These are phyloP conservation scores for Aspergillus tamarii DNA, from an alignment of 2,329 filamentous ascomycete genomes.

Conservation along the genomic window DNA sequence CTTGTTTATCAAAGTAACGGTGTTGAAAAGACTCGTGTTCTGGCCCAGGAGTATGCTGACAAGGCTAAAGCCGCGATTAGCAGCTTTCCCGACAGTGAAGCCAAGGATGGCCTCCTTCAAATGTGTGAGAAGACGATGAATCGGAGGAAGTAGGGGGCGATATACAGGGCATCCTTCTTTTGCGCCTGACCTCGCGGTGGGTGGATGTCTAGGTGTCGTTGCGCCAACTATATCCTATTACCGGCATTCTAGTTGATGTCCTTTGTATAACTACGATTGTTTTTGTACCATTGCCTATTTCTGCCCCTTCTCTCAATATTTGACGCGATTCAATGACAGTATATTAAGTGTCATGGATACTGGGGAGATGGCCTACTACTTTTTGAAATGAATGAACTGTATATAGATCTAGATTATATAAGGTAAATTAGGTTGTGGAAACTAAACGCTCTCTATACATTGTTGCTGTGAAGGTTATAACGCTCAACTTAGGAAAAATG, in stretches of 20 bases:
- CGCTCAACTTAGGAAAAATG: neutral
- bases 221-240: neutral
- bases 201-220: neutral
- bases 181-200: neutral
- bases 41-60: constrained; percentile 89
- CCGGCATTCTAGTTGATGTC: neutral
- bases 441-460: neutral
- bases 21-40: constrained; percentile 84
- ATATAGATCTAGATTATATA: constrained; percentile 5
- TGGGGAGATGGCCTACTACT: neutral
- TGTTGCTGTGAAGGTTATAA: neutral
- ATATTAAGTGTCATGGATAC: neutral
- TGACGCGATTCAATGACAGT: neutral
- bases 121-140: constrained; percentile 94
- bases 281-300: constrained; percentile 6
- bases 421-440: neutral
- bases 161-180: neutral
- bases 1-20: constrained; percentile 83
- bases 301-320: neutral
- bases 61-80: constrained; percentile 84
- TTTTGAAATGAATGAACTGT: neutral
- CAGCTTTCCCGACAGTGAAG: constrained; percentile 88
- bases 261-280: constrained; percentile 5
- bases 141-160: constrained; percentile 69
- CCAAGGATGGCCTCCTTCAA: constrained; percentile 85